Evolutionary conservation across 1,284 basidiomycete species (phyloP).

Genomic region (Cronartium ribicola): DNA sequence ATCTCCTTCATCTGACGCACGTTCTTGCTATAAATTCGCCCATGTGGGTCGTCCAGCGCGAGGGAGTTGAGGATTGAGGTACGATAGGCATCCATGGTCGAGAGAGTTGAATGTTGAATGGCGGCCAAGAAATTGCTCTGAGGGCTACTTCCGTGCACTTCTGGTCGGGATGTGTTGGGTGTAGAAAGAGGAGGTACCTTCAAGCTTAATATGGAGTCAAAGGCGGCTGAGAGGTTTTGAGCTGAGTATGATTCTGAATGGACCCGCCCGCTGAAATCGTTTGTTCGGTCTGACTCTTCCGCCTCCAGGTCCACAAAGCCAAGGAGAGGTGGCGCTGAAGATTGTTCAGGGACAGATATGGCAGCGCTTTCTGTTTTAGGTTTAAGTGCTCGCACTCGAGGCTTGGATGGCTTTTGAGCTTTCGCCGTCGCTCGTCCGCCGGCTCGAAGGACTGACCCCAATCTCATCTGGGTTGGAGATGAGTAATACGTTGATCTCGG

Average conservation of each 20-base stretch:
- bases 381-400: background rate
- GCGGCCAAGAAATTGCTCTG: background rate
- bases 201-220: slow-evolving; percentile 9
- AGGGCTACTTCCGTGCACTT: background rate
- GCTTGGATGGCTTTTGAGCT: background rate
- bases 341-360: background rate
- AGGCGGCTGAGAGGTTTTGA: slow-evolving; percentile 22
- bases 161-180: background rate
- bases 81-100: slow-evolving; percentile 19
- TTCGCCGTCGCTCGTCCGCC: background rate
- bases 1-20: slow-evolving; percentile 38
- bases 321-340: background rate
- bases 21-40: slow-evolving; percentile 35
- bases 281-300: background rate
- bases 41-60: slow-evolving; percentile 14
- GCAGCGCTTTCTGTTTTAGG: background rate
- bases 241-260: slow-evolving; percentile 38
- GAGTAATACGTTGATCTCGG: too few species aligned
- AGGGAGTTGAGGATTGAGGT: slow-evolving; percentile 20
- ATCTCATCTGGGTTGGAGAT: background rate
- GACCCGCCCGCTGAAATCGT: slow-evolving; percentile 25
- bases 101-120: slow-evolving; percentile 22
- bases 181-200: background rate
- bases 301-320: background rate
- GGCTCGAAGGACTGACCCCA: background rate